Conservation (phyloP, 1,284 basidiomycete species). For the Sanguinoderma infundibulare region DNA sequence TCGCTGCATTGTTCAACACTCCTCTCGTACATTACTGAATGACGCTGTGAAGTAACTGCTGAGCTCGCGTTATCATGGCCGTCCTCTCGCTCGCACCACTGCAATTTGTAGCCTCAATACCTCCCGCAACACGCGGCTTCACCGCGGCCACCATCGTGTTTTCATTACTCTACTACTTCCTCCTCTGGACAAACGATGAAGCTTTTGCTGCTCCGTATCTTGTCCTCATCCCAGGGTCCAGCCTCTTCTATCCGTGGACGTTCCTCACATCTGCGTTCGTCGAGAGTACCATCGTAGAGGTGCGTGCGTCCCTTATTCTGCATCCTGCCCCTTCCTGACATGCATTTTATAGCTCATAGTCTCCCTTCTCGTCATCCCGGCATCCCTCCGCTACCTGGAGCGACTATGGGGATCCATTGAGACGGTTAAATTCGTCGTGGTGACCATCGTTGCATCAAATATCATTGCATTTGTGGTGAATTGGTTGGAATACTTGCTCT, state of each 20-base stretch:
- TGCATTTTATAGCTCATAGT: constrained; percentile 64
- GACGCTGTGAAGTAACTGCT: constrained; percentile 8
- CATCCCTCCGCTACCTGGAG: constrained; percentile 90
- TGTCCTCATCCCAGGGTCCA: constrained; percentile 83
- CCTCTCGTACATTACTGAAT: constrained; percentile 8
- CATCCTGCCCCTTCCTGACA: constrained; percentile 8
- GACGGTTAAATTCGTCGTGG: constrained; percentile 83
- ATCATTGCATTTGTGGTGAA: constrained; percentile 85
- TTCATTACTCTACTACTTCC: constrained; percentile 69
- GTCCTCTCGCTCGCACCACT: constrained; percentile 69
- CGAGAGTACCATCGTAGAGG: constrained; percentile 86
- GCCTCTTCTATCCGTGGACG: constrained; percentile 92
- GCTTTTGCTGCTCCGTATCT: constrained; percentile 71
- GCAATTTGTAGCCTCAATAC: constrained; percentile 69
- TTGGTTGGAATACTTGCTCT: constrained; percentile 77
- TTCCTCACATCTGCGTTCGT: constrained; percentile 87
- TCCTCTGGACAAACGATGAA: constrained; percentile 57
- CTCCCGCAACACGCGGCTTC: constrained; percentile 80
- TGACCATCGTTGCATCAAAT: constrained; percentile 84
- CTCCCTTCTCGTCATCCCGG: constrained; percentile 79
- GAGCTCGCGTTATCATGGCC: constrained; percentile 53
- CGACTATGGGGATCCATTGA: constrained; percentile 91
- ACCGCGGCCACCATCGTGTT: constrained; percentile 69
- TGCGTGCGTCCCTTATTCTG: constrained; percentile 41
- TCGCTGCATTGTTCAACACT: not conserved